Conservation (phyloP, 352 stramenopile species). For the Plasmopara viticola region DNA sequence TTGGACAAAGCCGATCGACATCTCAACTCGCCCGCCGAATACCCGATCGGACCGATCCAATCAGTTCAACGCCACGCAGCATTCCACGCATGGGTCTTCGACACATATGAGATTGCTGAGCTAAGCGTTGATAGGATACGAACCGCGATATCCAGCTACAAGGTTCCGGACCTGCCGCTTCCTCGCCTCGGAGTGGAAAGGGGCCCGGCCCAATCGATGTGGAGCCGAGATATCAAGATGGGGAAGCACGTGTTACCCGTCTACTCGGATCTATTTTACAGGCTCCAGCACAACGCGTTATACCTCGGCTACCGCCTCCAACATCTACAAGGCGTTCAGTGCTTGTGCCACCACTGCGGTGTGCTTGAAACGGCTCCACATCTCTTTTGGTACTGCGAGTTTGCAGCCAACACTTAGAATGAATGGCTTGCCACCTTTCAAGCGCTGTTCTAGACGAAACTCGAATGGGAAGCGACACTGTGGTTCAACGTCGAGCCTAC, state of each 20-base stretch:
- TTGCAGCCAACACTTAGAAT: background rate
- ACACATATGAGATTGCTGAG: background rate
- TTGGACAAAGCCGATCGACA: conserved; percentile 14
- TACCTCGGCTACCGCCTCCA: background rate
- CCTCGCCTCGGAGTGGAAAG: background rate
- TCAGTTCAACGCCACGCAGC: background rate
- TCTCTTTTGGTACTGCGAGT: background rate
- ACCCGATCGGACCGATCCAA: background rate
- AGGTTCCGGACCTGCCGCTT: background rate
- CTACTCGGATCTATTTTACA: background rate
- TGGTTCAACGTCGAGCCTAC: background rate
- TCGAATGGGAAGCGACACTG: background rate
- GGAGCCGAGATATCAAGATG: background rate
- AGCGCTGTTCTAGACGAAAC: background rate
- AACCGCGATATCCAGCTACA: background rate
- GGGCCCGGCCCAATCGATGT: background rate
- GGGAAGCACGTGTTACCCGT: background rate
- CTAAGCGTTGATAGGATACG: background rate
- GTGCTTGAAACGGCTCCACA: background rate
- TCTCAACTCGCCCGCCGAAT: conserved; percentile 2
- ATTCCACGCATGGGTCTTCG: background rate
- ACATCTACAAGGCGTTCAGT: background rate
- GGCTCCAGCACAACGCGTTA: background rate
- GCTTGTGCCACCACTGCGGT: background rate
- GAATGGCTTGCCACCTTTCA: background rate